Percentiles rank a stretch among this genome's conserved stretches.
Evolutionary conservation across 225 moss, liverwort and hornwort species (phyloP).

Genomic region (Polytrichum formosum): DNA sequence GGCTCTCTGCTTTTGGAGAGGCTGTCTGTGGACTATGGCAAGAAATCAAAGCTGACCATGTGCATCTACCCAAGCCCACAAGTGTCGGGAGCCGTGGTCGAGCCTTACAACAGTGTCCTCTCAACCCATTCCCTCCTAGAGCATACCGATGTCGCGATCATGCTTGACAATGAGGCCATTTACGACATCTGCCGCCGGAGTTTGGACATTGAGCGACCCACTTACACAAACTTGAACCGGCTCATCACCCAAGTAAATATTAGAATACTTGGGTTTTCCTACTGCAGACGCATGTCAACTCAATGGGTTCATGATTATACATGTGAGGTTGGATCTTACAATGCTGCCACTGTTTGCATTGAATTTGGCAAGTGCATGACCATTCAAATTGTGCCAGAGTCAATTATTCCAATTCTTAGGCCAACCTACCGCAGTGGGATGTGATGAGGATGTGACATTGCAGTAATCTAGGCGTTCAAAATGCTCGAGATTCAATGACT

Average conservation of each 20-base stretch:
- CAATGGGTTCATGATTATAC: background rate
- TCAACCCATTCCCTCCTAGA: constrained; percentile 49
- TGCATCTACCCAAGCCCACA: constrained; percentile 53
- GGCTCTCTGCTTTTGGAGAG: constrained; percentile 47
- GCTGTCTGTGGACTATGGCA: constrained; percentile 50
- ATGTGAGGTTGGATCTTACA: background rate
- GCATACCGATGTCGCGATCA: constrained; percentile 46
- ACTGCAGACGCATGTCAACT: background rate
- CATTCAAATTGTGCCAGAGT: background rate
- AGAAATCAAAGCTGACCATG: constrained; percentile 49
- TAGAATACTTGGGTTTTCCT: background rate
- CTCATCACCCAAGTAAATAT: constrained; percentile 36
- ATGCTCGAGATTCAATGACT: too few species aligned
- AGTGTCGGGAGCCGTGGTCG: constrained; percentile 44
- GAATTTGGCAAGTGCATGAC: background rate
- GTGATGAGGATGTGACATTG: too few species aligned
- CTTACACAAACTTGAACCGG: constrained; percentile 57
- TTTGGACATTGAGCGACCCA: constrained; percentile 50
- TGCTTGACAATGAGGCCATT: constrained; percentile 49
- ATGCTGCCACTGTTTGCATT: background rate
- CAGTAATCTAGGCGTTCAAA: too few species aligned
- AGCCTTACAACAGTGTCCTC: constrained; percentile 52
- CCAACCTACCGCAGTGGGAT: background rate
- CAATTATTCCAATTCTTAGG: background rate
- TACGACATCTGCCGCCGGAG: constrained; percentile 45